Base-by-base conservation (phyloP, 768 basidiomycete genomes). In the Hypholoma fasciculare region DNA sequence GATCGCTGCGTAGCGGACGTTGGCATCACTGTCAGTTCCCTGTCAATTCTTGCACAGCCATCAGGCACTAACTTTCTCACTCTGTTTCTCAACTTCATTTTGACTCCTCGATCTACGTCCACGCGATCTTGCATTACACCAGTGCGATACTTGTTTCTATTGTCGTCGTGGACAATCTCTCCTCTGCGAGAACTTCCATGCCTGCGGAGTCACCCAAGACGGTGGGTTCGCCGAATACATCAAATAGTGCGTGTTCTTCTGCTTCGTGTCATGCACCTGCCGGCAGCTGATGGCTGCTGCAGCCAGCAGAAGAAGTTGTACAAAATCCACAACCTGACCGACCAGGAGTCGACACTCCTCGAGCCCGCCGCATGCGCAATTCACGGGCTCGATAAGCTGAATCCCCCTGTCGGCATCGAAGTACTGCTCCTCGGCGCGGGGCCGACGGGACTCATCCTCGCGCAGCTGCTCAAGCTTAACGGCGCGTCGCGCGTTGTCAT, bases 211-310 rank as follows among this genome's bases (percentile, higher is more conserved):
- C 46, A 90, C 87, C 17, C 74, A 82, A 63, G 86, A 90, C 61
- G 94, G 94, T 57, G 94, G 92, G 26, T 96, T 96, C 69, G 92
- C 93, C 7, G 92, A 94, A 68, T 95, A 94, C 74, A 84, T 94
- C 63, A 83, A 82, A 57, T 92, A 90, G 92, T 93, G 65, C 70
- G 88, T 71, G 20, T 12, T 23, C 9, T 39, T 30, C 43, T 34
- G 37, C 46, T 63, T 34, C 36, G 16, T 30, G 39, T 20, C 23
- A 43, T 49, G 30, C 5, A 51, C 23, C 49, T 42, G 23, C 23
- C 23, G n/a, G 34, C 27, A 14, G 14, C 20, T 34, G 30, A 27
- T 37, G 19, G 49, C 14, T 23, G 59, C 39, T 49, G 17, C 20
- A 76, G 73, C 55, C 68, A 76, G 59, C 71, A 89, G 59, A 81